Evolutionary conservation across 345 rosid species (phyloP), one percentile per base, ranked within the genome.

Genomic region (Kernera saxatilis): DNA sequence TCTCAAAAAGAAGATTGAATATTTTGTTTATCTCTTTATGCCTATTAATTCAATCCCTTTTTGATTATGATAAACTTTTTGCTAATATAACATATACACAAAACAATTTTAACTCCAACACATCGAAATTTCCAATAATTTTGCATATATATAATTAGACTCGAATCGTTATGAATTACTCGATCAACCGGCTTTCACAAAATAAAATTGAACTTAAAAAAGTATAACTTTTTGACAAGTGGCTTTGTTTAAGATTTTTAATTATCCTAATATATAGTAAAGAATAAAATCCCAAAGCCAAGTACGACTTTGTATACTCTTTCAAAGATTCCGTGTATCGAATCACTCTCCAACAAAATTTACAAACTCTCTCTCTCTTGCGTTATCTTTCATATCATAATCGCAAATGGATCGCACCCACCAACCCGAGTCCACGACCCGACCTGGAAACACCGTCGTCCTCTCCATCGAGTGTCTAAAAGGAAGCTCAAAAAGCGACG

Each of bases 401-500:
- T n/a, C n/a, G n/a, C n/a, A n/a, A n/a, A 73, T 81, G 90, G 90
- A 85, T 71, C 82, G 87, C 35, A 64, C 72, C 50, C 69, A 72
- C 46, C 82, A 81, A 26, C 72, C 85, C 13, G 90, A 86, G 21
- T 33, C 81, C 12, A 44, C 78, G 10, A 63, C 40, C 75, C 75
- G 79, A 55, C 66, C 71, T 7, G 83, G 80, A 48, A 80, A 86
- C 39, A 15, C 69, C 23, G 12, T 46, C 2, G 91, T 89, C 8
- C 87, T 89, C 59, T 88, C 99, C 11, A 86, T 94, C 78, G 99
- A 91, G 14, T 91, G 97, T 56, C 84, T 94, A 0, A 91, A 86
- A 73, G 97, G 99, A 40, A 86, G 87, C 71, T 89, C 95, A 15
- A 94, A 82, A 71, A 94, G 91, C 69, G 97, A 89, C 21, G 98